Percentiles rank a stretch among this genome's conserved stretches.
Evolutionary conservation across 805 yeast species (phyloP).

Genomic region (Candida silvicultrix): DNA sequence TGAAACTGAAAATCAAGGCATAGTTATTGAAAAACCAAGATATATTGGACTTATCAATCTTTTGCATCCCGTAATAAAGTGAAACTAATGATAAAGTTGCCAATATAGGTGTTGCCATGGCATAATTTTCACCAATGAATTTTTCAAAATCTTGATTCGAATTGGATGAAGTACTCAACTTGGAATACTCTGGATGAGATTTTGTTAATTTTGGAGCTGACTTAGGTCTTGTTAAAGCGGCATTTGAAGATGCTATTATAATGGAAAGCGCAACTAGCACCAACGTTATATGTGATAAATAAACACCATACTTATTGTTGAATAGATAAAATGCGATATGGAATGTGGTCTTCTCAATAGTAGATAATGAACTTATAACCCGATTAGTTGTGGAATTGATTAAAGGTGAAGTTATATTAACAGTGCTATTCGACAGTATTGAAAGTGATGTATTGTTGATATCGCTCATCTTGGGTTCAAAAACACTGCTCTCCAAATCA

Average conservation of each 20-base stretch:
- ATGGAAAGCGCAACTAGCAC: conserved; percentile 18
- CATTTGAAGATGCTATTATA: conserved; percentile 23
- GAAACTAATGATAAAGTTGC: conserved; percentile 32
- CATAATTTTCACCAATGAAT: conserved; percentile 14
- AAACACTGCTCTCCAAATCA: too few relatives aligned
- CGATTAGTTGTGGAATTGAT: neutral
- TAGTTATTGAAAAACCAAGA: conserved; percentile 28
- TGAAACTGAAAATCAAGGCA: conserved; percentile 25
- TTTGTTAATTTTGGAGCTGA: conserved; percentile 4
- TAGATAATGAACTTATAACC: neutral
- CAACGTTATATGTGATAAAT: neutral
- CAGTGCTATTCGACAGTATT: neutral
- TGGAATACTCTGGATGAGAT: neutral
- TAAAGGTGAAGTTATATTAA: neutral
- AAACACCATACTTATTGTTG: conserved; percentile 1
- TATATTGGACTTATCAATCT: conserved; percentile 26
- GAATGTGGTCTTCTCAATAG: neutral
- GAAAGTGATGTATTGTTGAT: too few relatives aligned
- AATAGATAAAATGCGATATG: neutral
- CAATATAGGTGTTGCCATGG: conserved; percentile 35
- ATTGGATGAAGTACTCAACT: neutral
- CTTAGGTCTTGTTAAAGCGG: conserved; percentile 18
- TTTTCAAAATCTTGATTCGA: neutral
- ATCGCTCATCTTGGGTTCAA: too few relatives aligned
- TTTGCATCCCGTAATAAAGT: conserved; percentile 30